Base-by-base conservation (phyloP, 2,329 filamentous ascomycete species). In the Sarocladium kiliense region DNA sequence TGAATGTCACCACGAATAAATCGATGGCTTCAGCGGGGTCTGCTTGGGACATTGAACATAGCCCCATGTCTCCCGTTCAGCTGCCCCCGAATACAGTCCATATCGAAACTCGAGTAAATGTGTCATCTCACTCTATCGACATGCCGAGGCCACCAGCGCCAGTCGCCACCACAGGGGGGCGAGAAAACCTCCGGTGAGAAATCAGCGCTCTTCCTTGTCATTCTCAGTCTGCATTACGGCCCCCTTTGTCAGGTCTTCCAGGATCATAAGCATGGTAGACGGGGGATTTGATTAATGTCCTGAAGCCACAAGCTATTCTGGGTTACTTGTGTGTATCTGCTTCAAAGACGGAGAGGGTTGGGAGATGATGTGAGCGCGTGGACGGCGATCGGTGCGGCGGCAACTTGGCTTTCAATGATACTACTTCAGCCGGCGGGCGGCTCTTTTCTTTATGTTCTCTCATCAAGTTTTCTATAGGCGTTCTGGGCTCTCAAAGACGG, bases 1-100 rank as follows among this genome's bases (percentile, higher is more conserved):
- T 53, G 11, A 53, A 39, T 18, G 14, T 34, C 18, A 41, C 36
- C 3, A 41, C 16, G 19, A 30, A 41, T 23, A 53, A 30, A 19
- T 39, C 32, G 9, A 51, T 36, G 27, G 32, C n/a, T 9, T 36
- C 34, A 21, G 6, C 47, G 21, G 21, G 50, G 21, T 39, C 50
- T 25, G 10, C 32, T 4, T 53, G 50, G 50, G 50, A 53, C 16
- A 53, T 53, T 27, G 50, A 53, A 30, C 32, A 41, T 19, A 27
- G 30, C 14, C 6, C 36, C 21, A 9, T 9, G 14, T 32, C 32
- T 53, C 32, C 23, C 11, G 34, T 39, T 14, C n/a, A 27, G 21
- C 19, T 12, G 10, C 21, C 50, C 11, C 32, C 16, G 16, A 51
- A 53, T n/a, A 12, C 30, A 6, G 50, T 53, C 16, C 23, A 53